Evolutionary conservation across 225 moss, liverwort and hornwort species (phyloP).

Genomic region (Polytrichum commune): DNA sequence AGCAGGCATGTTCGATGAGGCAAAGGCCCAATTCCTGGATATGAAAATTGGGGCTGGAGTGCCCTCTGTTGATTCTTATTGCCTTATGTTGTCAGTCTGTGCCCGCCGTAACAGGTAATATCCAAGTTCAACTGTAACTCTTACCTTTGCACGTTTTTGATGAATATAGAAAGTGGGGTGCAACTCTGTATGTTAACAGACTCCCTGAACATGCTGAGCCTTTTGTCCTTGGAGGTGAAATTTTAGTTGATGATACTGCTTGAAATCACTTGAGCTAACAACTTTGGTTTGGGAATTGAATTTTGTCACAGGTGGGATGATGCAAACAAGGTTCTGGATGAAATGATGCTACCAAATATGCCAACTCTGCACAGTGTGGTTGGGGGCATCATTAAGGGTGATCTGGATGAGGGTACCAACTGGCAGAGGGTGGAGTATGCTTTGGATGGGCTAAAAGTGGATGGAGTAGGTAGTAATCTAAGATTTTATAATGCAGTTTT

Average conservation of each 20-base stretch:
- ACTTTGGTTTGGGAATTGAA: not conserved
- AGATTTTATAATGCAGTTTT: slow-evolving; percentile 82
- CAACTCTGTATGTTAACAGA: no score
- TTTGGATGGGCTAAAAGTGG: slow-evolving; percentile 86
- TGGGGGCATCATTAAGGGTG: slow-evolving; percentile 80
- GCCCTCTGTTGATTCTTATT: slow-evolving; percentile 82
- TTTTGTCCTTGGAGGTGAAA: no score
- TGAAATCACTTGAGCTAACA: no score
- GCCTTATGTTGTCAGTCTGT: slow-evolving; percentile 93
- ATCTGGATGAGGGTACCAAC: slow-evolving; percentile 73
- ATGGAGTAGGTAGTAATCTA: slow-evolving; percentile 85
- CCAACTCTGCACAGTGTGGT: slow-evolving; percentile 70
- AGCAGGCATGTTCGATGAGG: slow-evolving; percentile 90
- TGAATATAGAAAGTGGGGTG: no score
- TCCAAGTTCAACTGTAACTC: not conserved
- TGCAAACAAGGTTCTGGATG: slow-evolving; percentile 75
- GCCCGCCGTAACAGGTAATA: slow-evolving; percentile 88
- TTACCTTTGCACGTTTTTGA: not conserved
- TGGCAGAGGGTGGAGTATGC: slow-evolving; percentile 92
- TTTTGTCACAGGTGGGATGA: slow-evolving; percentile 75
- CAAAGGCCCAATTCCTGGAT: slow-evolving; percentile 92
- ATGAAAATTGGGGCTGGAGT: slow-evolving; percentile 77
- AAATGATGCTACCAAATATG: slow-evolving; percentile 73
- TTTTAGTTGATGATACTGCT: no score
- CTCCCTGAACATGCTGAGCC: no score